These are phyloP conservation scores for Leishmania lainsoni DNA, from an alignment of 208 protist species.

Conservation along the genomic window DNA sequence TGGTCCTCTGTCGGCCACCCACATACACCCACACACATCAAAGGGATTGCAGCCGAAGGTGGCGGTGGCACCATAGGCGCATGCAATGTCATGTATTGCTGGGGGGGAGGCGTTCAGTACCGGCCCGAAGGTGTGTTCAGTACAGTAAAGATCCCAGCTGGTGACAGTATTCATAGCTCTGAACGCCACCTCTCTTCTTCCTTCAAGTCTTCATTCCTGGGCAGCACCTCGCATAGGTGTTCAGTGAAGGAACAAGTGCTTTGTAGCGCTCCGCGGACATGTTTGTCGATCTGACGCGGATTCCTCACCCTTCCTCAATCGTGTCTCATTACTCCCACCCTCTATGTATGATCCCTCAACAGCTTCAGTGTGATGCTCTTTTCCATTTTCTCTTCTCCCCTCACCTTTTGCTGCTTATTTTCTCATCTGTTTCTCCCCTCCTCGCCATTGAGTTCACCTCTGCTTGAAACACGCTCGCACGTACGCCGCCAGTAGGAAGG, in stretches of 20 bases:
- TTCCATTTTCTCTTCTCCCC: neutral
- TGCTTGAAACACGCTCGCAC: neutral
- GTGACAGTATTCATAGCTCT: neutral
- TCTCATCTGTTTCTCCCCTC: neutral
- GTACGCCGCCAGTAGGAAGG: neutral
- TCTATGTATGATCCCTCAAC: neutral
- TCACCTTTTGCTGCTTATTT: neutral
- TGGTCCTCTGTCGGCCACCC: neutral
- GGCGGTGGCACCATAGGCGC: neutral
- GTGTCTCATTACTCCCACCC: no score
- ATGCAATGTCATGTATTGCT: neutral
- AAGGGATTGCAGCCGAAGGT: neutral
- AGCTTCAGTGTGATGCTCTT: neutral
- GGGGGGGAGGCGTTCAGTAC: neutral
- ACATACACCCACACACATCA: neutral
- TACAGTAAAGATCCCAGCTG: neutral
- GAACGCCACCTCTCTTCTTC: neutral
- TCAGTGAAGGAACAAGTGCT: neutral
- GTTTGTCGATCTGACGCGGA: neutral
- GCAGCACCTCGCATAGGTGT: neutral
- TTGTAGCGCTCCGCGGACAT: neutral
- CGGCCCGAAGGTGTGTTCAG: neutral
- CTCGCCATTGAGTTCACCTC: neutral
- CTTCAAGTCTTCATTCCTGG: neutral
- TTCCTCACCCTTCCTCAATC: neutral